A percentile compares a stretch with the other conserved stretches of the same genome.
These are phyloP conservation scores for Friedmanniomyces endolithicus DNA, from an alignment of 495 filamentous ascomycete species.

Conservation along the genomic window DNA sequence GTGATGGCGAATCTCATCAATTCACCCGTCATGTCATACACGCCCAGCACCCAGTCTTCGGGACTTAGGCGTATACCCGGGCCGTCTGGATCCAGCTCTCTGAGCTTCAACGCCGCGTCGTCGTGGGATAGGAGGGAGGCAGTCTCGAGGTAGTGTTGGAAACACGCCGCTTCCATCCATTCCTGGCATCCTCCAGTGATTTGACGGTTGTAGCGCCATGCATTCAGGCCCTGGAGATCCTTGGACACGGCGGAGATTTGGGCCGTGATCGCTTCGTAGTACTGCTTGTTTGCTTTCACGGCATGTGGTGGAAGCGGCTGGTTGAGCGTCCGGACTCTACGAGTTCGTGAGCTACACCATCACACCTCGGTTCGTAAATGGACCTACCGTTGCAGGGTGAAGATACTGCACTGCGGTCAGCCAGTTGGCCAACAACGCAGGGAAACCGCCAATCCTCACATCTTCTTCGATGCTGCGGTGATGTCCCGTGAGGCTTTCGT, in stretches of 20 bases:
- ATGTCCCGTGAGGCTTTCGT: slow-evolving; percentile 84
- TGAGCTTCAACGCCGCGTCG: slow-evolving; percentile 41
- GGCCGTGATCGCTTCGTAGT: slow-evolving; percentile 51
- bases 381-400: slow-evolving; percentile 73
- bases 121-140: slow-evolving; percentile 59
- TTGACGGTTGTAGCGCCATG: slow-evolving; percentile 60
- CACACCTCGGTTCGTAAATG: neutral
- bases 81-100: slow-evolving; percentile 16
- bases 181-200: slow-evolving; percentile 76
- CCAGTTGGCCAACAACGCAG: neutral
- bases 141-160: slow-evolving; percentile 72
- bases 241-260: slow-evolving; percentile 53
- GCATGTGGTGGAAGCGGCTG: slow-evolving; percentile 52
- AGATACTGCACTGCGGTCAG: slow-evolving; percentile 50
- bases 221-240: slow-evolving; percentile 65
- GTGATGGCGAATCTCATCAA: slow-evolving; percentile 93
- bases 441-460: slow-evolving; percentile 44
- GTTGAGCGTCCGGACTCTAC: slow-evolving; percentile 52
- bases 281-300: slow-evolving; percentile 48
- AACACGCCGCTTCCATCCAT: slow-evolving; percentile 75
- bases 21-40: slow-evolving; percentile 88
- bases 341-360: neutral
- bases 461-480: slow-evolving; percentile 91
- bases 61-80: slow-evolving; percentile 46
- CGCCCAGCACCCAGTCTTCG: slow-evolving; percentile 79